A percentile compares a stretch with the other conserved stretches of the same genome.
Conservation (phyloP, 345 rosid genomes). For the Boechera stricta region DNA sequence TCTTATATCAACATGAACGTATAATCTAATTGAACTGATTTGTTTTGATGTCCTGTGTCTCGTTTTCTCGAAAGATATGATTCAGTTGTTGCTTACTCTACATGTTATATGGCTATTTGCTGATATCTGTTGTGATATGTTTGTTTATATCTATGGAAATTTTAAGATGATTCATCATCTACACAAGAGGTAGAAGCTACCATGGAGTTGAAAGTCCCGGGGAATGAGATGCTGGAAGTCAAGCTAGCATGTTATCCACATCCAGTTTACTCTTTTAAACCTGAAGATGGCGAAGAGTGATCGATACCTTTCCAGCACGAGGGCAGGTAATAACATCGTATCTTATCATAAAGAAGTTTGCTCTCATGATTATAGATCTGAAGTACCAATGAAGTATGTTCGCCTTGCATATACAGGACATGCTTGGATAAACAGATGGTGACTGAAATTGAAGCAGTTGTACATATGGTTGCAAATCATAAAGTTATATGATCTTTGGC, state of each 20-base stretch:
- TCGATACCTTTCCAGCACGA: background rate
- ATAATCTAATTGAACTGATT: background rate
- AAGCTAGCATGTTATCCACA: slow-evolving; percentile 38
- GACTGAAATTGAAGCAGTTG: slow-evolving; percentile 26
- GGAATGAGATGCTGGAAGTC: slow-evolving; percentile 45
- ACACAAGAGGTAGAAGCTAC: slow-evolving; percentile 31
- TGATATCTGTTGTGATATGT: slow-evolving; percentile 24
- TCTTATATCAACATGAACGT: background rate
- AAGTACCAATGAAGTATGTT: background rate
- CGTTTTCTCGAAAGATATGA: slow-evolving; percentile 6
- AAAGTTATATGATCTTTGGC: slow-evolving; percentile 29
- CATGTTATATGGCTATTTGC: background rate
- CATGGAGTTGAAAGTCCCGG: slow-evolving; percentile 28
- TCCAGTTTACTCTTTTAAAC: slow-evolving; percentile 30
- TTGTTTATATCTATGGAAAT: background rate
- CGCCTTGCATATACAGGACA: slow-evolving; percentile 9
- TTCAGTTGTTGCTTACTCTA: background rate
- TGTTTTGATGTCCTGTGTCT: background rate
- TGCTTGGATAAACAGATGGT: slow-evolving; percentile 16
- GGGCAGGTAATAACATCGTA: background rate
- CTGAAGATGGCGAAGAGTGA: slow-evolving; percentile 40
- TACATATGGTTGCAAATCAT: slow-evolving; percentile 29
- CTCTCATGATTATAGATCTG: background rate
- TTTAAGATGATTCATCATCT: slow-evolving; percentile 17
- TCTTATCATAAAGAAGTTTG: background rate